Percentiles rank a stretch among this genome's conserved stretches.
Conservation (phyloP, 768 basidiomycete species). For the Amanita polypyramis region DNA sequence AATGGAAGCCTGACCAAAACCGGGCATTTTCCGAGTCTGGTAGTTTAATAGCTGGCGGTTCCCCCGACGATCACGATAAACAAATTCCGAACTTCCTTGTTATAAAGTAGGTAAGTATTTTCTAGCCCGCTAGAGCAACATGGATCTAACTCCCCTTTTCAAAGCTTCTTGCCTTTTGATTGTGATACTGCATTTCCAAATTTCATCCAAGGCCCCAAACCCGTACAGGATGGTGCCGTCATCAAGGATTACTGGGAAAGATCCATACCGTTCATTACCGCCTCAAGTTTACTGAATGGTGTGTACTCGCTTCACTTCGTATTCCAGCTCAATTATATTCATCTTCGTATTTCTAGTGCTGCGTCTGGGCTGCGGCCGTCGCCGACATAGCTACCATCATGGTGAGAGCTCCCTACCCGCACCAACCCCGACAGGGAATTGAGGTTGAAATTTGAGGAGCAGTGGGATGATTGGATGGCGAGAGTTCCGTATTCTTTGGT, state of each 20-base stretch:
- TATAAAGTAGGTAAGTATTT: no score
- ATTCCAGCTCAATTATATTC: background rate
- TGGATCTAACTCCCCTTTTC: background rate
- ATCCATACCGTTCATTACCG: background rate
- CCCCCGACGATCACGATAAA: no score
- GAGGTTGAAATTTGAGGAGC: conserved; percentile 20
- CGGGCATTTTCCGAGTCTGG: no score
- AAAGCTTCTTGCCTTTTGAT: background rate
- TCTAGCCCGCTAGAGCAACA: background rate
- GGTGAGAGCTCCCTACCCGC: conserved; percentile 8
- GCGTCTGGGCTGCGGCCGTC: conserved; percentile 13
- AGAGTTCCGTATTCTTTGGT: conserved; percentile 23
- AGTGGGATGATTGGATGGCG: conserved; percentile 21
- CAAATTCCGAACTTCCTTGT: no score
- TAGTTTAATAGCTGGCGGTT: no score
- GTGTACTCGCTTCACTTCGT: background rate
- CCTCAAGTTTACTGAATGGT: background rate
- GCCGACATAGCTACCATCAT: conserved; percentile 13
- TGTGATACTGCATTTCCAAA: background rate
- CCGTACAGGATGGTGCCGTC: background rate
- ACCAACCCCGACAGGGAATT: conserved; percentile 20
- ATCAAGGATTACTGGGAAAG: background rate
- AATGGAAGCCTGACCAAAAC: no score
- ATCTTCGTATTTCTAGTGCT: conserved; percentile 8
- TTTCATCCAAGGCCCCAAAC: background rate